Evolutionary conservation across 2,329 filamentous ascomycete species (phyloP).

Genomic region (Cyclaneusma minus): DNA sequence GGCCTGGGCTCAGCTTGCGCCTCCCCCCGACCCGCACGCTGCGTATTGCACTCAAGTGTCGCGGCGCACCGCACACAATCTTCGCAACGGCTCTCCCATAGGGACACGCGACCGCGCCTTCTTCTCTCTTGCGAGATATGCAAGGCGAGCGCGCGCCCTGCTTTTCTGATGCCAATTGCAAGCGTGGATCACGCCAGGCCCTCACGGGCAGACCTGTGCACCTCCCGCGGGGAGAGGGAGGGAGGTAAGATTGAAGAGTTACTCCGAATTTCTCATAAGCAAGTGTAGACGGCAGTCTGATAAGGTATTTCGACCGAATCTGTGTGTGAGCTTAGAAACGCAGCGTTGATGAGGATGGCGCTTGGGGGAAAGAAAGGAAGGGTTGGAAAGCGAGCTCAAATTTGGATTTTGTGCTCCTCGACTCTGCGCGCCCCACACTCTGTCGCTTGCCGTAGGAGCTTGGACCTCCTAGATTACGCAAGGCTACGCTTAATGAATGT

Average conservation of each 20-base stretch:
- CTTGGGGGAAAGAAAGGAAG: slow-evolving; percentile 31
- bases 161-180: slow-evolving; percentile 92
- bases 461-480: too few relatives aligned
- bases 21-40: slow-evolving; percentile 54
- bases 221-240: slow-evolving; percentile 27
- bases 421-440: slow-evolving; percentile 3
- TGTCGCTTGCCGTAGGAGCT: slow-evolving; percentile 3
- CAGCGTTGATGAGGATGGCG: slow-evolving; percentile 80
- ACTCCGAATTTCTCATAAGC: slow-evolving; percentile 99
- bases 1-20: too few relatives aligned
- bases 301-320: slow-evolving; percentile 21
- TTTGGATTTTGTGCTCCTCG: slow-evolving; percentile 4
- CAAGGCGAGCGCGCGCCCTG: slow-evolving; percentile 32
- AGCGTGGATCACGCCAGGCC: slow-evolving; percentile 71
- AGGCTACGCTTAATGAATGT: too few relatives aligned
- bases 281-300: slow-evolving; percentile 16
- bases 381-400: slow-evolving; percentile 4
- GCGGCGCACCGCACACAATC: slow-evolving; percentile 54
- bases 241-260: slow-evolving; percentile 56
- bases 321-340: slow-evolving; percentile 89
- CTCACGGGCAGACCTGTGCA: slow-evolving; percentile 59
- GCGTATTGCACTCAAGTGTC: slow-evolving; percentile 96
- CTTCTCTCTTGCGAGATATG: slow-evolving; percentile 16
- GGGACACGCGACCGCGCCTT: slow-evolving; percentile 31
- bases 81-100: slow-evolving; percentile 91